phyloP scores from a whole-genome alignment of 768 basidiomycete genomes.

The Termitomyces sp. region DNA sequence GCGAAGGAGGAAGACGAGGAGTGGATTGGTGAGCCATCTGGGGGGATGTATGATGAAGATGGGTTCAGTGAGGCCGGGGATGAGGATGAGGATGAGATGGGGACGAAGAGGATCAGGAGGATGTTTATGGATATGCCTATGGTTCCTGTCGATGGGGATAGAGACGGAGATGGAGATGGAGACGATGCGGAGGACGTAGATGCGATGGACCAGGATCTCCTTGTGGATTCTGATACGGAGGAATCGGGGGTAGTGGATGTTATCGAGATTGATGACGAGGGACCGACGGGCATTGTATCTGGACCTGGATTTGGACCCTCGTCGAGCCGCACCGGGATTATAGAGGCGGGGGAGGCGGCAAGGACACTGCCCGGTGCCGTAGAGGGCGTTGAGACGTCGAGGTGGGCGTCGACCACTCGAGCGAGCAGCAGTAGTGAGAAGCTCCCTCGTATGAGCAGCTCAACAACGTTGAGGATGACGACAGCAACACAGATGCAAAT shows the following conservation, averaged over 20 bases:
- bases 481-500: background rate
- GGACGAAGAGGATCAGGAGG: slow-evolving; percentile 16
- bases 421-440: slow-evolving; percentile 4
- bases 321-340: background rate
- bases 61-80: slow-evolving; percentile 52
- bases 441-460: background rate
- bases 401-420: slow-evolving; percentile 23
- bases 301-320: background rate
- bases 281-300: slow-evolving; percentile 10
- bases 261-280: slow-evolving; percentile 19
- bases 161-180: slow-evolving; percentile 13
- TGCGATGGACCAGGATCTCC: slow-evolving; percentile 70
- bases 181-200: slow-evolving; percentile 35
- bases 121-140: slow-evolving; percentile 7
- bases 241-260: slow-evolving; percentile 22
- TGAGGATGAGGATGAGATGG: slow-evolving; percentile 31
- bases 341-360: slow-evolving; percentile 7
- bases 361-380: background rate
- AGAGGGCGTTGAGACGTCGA: slow-evolving; percentile 24
- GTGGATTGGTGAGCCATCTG: slow-evolving; percentile 76
- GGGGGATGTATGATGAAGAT: slow-evolving; percentile 69
- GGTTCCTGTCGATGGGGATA: slow-evolving; percentile 8
- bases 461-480: slow-evolving; percentile 9
- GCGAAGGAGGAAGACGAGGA: slow-evolving; percentile 70
- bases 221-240: slow-evolving; percentile 38